A percentile compares a stretch with the other conserved stretches of the same genome.
Evolutionary conservation across 805 yeast genomes (phyloP).

Genomic region (Yamadazyma akitaensis): DNA sequence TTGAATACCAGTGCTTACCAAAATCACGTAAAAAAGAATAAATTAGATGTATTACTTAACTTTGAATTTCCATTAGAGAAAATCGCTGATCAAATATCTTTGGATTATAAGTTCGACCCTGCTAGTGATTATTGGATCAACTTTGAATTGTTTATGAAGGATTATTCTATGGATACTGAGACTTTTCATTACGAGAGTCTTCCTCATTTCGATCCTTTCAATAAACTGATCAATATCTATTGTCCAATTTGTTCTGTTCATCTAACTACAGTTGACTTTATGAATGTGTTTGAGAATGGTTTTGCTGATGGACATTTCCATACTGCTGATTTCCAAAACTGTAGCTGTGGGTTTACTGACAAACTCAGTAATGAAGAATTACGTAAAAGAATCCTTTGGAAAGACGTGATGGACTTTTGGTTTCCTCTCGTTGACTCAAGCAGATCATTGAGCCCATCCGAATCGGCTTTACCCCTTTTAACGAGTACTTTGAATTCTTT

Average conservation of each 20-base stretch:
- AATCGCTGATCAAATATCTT: conserved; percentile 8
- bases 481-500: not conserved
- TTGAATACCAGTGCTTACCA: conserved; percentile 18
- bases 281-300: conserved; percentile 6
- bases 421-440: not conserved
- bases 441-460: not conserved
- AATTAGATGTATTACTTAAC: conserved; percentile 15
- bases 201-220: conserved; percentile 3
- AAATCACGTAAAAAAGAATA: conserved; percentile 15
- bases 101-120: conserved; percentile 9
- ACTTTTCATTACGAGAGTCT: conserved; percentile 6
- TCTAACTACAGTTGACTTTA: conserved; percentile 9
- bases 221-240: conserved; percentile 3
- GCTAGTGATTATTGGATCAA: not conserved
- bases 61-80: conserved; percentile 19
- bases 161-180: not conserved
- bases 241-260: conserved; percentile 15
- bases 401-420: conserved; percentile 6
- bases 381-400: conserved; percentile 18
- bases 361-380: conserved; percentile 20
- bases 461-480: not conserved
- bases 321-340: conserved; percentile 4
- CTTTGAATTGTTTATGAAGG: conserved; percentile 1
- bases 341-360: conserved; percentile 14
- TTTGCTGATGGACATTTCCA: conserved; percentile 12